These are phyloP conservation scores for Pyricularia sp. DNA, from an alignment of 2,329 filamentous ascomycete species.

Conservation along the genomic window DNA sequence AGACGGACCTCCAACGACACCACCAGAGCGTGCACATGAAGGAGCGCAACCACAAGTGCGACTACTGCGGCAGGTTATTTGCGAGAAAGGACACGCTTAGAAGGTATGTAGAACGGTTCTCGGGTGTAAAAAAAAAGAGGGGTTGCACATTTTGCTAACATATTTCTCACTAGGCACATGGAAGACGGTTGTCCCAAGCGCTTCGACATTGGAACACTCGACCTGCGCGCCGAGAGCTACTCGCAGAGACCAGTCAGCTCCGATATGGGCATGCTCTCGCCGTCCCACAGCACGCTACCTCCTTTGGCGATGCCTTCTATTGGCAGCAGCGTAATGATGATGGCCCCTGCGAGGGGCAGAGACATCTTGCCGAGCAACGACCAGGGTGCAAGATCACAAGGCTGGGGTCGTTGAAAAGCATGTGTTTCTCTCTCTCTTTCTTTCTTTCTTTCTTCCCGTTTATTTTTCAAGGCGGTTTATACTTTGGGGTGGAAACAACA, in stretches of 20 bases:
- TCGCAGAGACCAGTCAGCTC: conserved; percentile 13
- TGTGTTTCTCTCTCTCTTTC: neutral
- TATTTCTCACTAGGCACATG: conserved; percentile 50
- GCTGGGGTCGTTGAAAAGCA: conserved; percentile 10
- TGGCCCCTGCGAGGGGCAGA: conserved; percentile 13
- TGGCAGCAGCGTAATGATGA: conserved; percentile 13
- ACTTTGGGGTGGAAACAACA: neutral
- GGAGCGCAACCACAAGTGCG: conserved; percentile 59
- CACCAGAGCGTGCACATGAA: conserved; percentile 65
- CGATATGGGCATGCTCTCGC: conserved; percentile 14
- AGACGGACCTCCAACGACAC: conserved; percentile 64
- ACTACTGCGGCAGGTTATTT: conserved; percentile 62
- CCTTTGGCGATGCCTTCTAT: conserved; percentile 19
- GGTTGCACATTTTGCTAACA: neutral
- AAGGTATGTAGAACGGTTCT: conserved; percentile 43
- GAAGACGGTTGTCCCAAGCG: conserved; percentile 67
- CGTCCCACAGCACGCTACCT: conserved; percentile 15
- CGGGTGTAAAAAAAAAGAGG: neutral
- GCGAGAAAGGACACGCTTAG: conserved; percentile 74
- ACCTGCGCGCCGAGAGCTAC: conserved; percentile 27
- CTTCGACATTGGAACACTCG: conserved; percentile 46
- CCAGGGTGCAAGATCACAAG: conserved; percentile 9
- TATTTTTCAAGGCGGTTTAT: neutral
- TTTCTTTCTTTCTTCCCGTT: neutral
- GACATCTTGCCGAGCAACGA: conserved; percentile 10